These are phyloP conservation scores for Drosera spatulata DNA, from an alignment of 179 eudicot genomes.

Conservation along the genomic window DNA sequence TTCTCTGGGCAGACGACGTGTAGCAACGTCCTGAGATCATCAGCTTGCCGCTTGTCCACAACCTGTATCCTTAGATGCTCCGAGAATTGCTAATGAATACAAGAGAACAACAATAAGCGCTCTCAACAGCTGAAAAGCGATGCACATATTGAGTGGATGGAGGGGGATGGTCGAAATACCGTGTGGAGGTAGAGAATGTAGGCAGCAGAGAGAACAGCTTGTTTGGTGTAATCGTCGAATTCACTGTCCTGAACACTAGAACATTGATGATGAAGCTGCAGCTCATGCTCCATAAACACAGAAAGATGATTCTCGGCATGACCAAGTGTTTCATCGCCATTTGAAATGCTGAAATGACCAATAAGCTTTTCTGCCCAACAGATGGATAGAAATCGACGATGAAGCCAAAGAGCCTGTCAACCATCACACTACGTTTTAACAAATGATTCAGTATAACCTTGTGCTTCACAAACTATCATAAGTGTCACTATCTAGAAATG, in stretches of 20 bases:
- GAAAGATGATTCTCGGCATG: slow-evolving; percentile 11
- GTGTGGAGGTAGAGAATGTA: slow-evolving; percentile 55
- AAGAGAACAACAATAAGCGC: background rate
- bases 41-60: slow-evolving; percentile 21
- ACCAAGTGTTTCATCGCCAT: slow-evolving; percentile 1
- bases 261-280: slow-evolving; percentile 37
- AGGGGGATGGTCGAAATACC: slow-evolving; percentile 9
- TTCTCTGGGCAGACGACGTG: slow-evolving; percentile 48
- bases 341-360: slow-evolving; percentile 9
- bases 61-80: slow-evolving; percentile 15
- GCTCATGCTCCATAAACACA: slow-evolving; percentile 30
- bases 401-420: slow-evolving; percentile 82
- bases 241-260: slow-evolving; percentile 32
- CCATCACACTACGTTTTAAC: too few relatives aligned
- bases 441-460: too few relatives aligned
- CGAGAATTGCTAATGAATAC: slow-evolving; percentile 34
- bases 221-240: slow-evolving; percentile 67
- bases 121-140: background rate
- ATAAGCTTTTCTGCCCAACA: slow-evolving; percentile 46
- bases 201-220: slow-evolving; percentile 44
- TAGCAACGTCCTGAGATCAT: slow-evolving; percentile 28
- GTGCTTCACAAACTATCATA: too few relatives aligned
- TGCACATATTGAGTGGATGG: background rate
- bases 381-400: slow-evolving; percentile 69
- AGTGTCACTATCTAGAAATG: too few relatives aligned